Evolutionary conservation across 257 asterid species (phyloP).

Genomic region (Echites panduratus): DNA sequence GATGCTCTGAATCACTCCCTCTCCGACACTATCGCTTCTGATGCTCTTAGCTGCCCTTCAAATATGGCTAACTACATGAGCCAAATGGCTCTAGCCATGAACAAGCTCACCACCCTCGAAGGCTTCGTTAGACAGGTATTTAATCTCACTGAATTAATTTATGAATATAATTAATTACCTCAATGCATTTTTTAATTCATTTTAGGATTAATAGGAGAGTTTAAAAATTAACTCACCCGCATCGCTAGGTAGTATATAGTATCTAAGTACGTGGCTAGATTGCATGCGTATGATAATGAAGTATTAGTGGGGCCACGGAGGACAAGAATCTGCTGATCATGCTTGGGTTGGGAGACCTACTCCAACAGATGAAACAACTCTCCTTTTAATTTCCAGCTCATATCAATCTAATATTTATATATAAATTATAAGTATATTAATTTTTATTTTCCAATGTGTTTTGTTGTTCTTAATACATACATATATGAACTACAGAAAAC

Average conservation of each 20-base stretch:
- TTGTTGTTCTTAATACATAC: not conserved
- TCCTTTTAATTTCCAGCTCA: constrained; percentile 4
- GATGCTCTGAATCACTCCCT: constrained; percentile 55
- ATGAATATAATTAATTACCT: too few species aligned
- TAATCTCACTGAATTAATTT: too few species aligned
- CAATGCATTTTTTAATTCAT: too few species aligned
- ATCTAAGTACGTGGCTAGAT: not conserved
- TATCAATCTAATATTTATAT: not conserved
- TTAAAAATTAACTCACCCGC: too few species aligned
- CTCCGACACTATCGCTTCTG: constrained; percentile 55
- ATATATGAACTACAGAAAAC: not conserved
- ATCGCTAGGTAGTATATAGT: too few species aligned
- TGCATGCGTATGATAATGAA: not conserved
- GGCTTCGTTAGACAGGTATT: constrained; percentile 76
- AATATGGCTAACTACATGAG: constrained; percentile 63
- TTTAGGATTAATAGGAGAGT: too few species aligned
- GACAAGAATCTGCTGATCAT: constrained; percentile 16
- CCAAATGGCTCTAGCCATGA: constrained; percentile 71
- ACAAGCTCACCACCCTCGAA: constrained; percentile 73
- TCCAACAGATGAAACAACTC: constrained; percentile 33
- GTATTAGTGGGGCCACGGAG: constrained; percentile 1
- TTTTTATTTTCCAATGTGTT: too few species aligned
- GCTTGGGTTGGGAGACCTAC: constrained; percentile 37
- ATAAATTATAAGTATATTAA: too few species aligned
- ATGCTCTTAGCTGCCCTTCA: constrained; percentile 52